phyloP scores from a whole-genome alignment of 306 rosid species.

The Cucumis melo region DNA sequence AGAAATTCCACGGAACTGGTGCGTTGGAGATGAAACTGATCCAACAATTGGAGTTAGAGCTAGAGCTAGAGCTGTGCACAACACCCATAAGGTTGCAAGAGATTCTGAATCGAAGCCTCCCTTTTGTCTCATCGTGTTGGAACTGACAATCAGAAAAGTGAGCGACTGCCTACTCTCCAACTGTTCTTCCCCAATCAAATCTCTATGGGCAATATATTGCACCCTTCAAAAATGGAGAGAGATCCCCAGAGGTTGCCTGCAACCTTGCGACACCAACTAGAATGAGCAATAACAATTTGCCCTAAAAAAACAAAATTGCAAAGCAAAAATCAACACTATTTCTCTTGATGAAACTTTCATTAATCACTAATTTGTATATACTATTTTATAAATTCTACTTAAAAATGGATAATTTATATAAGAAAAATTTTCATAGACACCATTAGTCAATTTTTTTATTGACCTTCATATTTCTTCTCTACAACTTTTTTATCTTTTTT shows the following conservation, averaged over 20 bases:
- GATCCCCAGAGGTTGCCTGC: background rate
- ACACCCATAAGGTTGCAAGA: background rate
- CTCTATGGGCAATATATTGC: background rate
- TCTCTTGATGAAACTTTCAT: no score
- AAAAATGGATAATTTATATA: no score
- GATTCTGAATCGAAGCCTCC: background rate
- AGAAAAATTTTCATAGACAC: no score
- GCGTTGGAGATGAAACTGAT: constrained; percentile 29
- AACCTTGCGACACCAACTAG: background rate
- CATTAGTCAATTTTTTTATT: no score
- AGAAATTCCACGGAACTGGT: constrained; percentile 54
- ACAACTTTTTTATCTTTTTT: no score
- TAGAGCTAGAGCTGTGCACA: background rate
- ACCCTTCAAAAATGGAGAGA: background rate
- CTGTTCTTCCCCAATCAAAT: background rate
- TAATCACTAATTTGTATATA: no score
- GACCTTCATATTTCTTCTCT: no score
- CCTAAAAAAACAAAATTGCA: background rate
- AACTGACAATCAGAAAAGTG: background rate
- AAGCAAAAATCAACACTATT: no score
- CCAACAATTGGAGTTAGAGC: constrained; percentile 14
- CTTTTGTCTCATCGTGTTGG: constrained; percentile 14
- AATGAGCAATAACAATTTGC: background rate
- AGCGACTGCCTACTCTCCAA: background rate
- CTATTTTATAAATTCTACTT: no score